Percentiles rank a stretch among this genome's conserved stretches.
phyloP scores from a whole-genome alignment of 2,329 filamentous ascomycete species.

The Tolypocladium sp. region DNA sequence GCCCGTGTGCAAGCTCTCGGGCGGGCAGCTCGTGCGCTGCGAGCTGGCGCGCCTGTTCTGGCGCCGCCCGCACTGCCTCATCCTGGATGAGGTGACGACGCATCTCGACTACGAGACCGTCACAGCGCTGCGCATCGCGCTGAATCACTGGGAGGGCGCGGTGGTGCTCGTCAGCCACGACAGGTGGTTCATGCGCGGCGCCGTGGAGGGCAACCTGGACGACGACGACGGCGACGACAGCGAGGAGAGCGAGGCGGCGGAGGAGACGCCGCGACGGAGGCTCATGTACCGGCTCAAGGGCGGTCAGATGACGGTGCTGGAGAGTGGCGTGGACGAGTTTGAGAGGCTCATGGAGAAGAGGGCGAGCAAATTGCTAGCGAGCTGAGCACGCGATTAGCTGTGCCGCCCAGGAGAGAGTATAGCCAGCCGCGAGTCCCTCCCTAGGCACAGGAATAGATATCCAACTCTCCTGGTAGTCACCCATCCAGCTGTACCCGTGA shows the following conservation, averaged over 20 bases:
- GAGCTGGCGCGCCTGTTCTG: constrained; percentile 63
- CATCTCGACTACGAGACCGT: constrained; percentile 81
- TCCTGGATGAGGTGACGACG: constrained; percentile 76
- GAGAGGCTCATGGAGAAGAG: constrained; percentile 53
- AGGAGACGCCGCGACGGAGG: constrained; percentile 35
- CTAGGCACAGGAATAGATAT: not conserved
- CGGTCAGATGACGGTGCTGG: constrained; percentile 45
- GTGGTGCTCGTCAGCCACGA: constrained; percentile 75
- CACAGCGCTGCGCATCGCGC: constrained; percentile 55
- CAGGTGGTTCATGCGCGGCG: constrained; percentile 68
- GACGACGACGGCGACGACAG: constrained; percentile 30
- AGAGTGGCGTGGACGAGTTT: constrained; percentile 56
- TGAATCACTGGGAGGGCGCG: constrained; percentile 63
- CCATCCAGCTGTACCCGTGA: constrained; percentile 9
- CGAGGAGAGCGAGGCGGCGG: constrained; percentile 26
- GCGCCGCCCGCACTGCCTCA: constrained; percentile 59
- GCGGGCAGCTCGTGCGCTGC: constrained; percentile 62
- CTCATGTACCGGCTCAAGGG: constrained; percentile 51
- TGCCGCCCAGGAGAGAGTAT: not conserved
- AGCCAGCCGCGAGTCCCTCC: not conserved
- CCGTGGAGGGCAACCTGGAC: constrained; percentile 38
- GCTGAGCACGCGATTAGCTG: not conserved
- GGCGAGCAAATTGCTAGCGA: constrained; percentile 33
- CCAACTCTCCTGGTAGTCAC: not conserved
- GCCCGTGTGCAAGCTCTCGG: constrained; percentile 63